Evolutionary conservation across 2,329 filamentous ascomycete species (phyloP), one percentile per base, ranked within the genome.

Genomic region (Aspergillus amoenus): DNA sequence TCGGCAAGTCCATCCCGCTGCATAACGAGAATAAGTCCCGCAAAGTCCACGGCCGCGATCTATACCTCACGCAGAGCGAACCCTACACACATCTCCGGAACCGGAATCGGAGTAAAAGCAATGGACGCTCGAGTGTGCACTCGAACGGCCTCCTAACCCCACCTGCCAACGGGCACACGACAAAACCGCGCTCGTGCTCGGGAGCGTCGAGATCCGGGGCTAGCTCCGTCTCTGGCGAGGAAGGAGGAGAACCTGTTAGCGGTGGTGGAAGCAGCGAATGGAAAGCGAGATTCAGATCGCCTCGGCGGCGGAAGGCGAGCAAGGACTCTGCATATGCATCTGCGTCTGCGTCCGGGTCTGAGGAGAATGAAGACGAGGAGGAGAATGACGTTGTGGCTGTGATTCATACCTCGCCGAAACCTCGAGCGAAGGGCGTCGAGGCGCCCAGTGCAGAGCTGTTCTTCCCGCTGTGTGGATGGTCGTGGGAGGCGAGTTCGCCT

Each of bases 31-130:
- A 42, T 18, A 1, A 62, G 61, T 1, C 22, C 24, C 13, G 27
- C 0, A 47, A 71, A 27, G 52, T 71, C 1, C 57, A 62, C 18
- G 32, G 61, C 15, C 60, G 61, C 2, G 70, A 72, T 60, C 56
- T 71, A 27, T 73, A 71, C 32, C 58, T 69, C 5, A 64, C 66
- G 0, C 66, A 66, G 49, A 68, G 64, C 48, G 70, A 71, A 34
- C 56, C 60, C 1, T 72, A 55, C 42, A 41, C 55, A 17, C 55
- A 62, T 46, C 42, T 64, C 15, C 21, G 34, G 22, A 32, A 18
- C 21, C 3, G 42, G 22, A 40, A 18, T 15, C 34, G n/a, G 22
- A 4, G 15, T 9, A 8, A 17, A n/a, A 22, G 21, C 34, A 47
- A 47, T 37, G 45, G 45, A 15, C n/a, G 5, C 5, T 13, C 13